Conservation (phyloP, 1,139 yeast species). For the Yamadazyma membranifaciens region DNA sequence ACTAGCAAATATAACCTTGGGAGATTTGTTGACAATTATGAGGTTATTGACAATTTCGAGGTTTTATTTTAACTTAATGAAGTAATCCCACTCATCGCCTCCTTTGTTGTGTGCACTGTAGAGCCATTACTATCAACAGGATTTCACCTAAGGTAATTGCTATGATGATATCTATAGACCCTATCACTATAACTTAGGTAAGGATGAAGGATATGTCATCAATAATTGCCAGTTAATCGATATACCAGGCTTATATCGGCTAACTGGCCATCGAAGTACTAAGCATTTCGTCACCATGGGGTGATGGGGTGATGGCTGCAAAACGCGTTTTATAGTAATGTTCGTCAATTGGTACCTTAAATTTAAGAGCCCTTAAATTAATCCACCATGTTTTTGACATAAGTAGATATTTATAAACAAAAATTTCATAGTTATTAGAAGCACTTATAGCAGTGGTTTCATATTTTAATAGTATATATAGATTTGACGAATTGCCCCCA, state of each 20-base stretch:
- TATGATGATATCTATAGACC: too few species aligned
- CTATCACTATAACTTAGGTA: too few species aligned
- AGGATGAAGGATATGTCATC: too few species aligned
- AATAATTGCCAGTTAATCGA: too few species aligned
- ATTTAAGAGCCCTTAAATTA: slow-evolving; percentile 2
- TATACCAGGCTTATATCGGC: too few species aligned
- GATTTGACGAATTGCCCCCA: neutral
- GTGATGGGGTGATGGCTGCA: neutral
- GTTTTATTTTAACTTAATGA: neutral
- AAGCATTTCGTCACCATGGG: too few species aligned
- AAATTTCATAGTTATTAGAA: neutral
- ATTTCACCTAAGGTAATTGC: neutral
- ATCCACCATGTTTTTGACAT: neutral
- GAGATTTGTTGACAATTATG: too few species aligned
- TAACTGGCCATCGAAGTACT: too few species aligned
- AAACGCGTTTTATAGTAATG: slow-evolving; percentile 1
- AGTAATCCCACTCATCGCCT: slow-evolving; percentile 3
- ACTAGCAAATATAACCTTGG: too few species aligned
- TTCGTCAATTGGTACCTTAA: slow-evolving; percentile 4
- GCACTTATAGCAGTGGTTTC: neutral
- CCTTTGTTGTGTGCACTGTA: slow-evolving; percentile 2
- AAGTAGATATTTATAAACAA: neutral
- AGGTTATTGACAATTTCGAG: neutral
- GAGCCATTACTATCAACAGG: neutral
- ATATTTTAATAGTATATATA: neutral